A percentile compares a stretch with the other conserved stretches of the same genome.
Evolutionary conservation across 805 yeast genomes (phyloP).

Genomic region (Yamadazyma insecticola): DNA sequence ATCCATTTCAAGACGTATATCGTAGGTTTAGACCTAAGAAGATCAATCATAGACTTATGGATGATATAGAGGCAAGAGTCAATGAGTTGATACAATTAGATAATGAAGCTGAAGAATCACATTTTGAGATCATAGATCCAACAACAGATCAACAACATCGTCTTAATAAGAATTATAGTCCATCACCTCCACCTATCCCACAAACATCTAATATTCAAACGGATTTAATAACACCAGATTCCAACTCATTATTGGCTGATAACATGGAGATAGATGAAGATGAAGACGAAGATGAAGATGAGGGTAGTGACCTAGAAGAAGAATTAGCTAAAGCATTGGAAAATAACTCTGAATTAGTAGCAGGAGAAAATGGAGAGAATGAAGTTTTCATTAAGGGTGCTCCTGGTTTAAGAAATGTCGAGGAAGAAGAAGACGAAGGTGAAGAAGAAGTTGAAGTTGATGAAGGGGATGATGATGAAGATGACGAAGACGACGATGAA

Average conservation of each 20-base stretch:
- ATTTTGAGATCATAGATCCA: slow-evolving; percentile 66
- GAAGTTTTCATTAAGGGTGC: slow-evolving; percentile 15
- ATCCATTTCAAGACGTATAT: slow-evolving; percentile 70
- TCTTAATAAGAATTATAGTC: slow-evolving; percentile 17
- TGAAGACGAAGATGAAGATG: slow-evolving; percentile 23
- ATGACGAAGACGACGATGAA: slow-evolving; percentile 50
- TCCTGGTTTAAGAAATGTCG: slow-evolving; percentile 11
- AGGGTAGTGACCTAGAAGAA: slow-evolving; percentile 37
- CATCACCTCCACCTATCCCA: slow-evolving; percentile 23
- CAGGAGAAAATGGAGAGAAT: slow-evolving; percentile 32
- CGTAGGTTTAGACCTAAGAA: slow-evolving; percentile 69
- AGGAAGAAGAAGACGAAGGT: slow-evolving; percentile 25
- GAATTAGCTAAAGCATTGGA: slow-evolving; percentile 56
- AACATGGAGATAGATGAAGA: slow-evolving; percentile 18
- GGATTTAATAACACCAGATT: slow-evolving; percentile 18
- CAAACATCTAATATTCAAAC: slow-evolving; percentile 16
- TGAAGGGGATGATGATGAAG: slow-evolving; percentile 40
- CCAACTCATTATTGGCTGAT: not conserved
- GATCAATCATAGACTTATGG: slow-evolving; percentile 65
- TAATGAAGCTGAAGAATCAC: slow-evolving; percentile 76
- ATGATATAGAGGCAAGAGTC: slow-evolving; percentile 73
- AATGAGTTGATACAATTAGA: slow-evolving; percentile 72
- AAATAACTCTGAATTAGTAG: slow-evolving; percentile 29
- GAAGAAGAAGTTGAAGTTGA: slow-evolving; percentile 42
- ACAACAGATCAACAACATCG: slow-evolving; percentile 32